Evolutionary conservation across 345 rosid species (phyloP), one percentile per base, ranked within the genome.

Genomic region (Syzygium oleosum): DNA sequence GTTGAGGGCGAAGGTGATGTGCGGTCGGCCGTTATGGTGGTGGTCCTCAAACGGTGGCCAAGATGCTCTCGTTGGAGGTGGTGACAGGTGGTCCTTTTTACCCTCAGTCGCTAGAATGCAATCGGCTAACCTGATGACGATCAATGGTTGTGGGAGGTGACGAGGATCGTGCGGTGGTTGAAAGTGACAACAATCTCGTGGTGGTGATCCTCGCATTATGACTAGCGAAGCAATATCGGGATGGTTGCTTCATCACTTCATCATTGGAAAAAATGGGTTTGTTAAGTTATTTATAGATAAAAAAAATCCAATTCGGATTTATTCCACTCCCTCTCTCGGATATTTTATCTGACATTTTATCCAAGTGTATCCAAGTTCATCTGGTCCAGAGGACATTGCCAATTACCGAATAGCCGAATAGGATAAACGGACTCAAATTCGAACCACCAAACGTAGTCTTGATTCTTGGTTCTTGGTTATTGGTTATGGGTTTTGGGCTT

Each of bases 331-430:
- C 5, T 68, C 6, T 34, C 13, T 1, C 0, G 2, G 2, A 73
- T 5, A 34, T 19, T 7, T 38, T 19, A 73, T 73, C 2, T 1
- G 7, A 41, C 4, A 38, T 38, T 19, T 73, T 73, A 9, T 73
- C 25, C 0, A 55, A 4, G 27, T 21, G 5, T 22, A 22, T 21
- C 11, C 12, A 9, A 2, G 0, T 38, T 2, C 38, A 10, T 73
- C 7, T 12, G 6, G 14, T 73, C 19, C 1, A 0, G 0, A 73
- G 25, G 43, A 73, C 3, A 14, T 9, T 4, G 12, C 11, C 80
- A 73, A 73, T 9, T 3, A 38, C 0, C 0, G 1, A 13, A 73
- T 3, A n/a, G 0, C 15, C 4, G 3, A 1, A 58, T 58, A 25
- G 11, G 2, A 58, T 58, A 58, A 10, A 0, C 5, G 3, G 6